A percentile compares a stretch with the other conserved stretches of the same genome.
Conservation (phyloP, 148 eudicot genomes). For the Fagopyrum tataricum region DNA sequence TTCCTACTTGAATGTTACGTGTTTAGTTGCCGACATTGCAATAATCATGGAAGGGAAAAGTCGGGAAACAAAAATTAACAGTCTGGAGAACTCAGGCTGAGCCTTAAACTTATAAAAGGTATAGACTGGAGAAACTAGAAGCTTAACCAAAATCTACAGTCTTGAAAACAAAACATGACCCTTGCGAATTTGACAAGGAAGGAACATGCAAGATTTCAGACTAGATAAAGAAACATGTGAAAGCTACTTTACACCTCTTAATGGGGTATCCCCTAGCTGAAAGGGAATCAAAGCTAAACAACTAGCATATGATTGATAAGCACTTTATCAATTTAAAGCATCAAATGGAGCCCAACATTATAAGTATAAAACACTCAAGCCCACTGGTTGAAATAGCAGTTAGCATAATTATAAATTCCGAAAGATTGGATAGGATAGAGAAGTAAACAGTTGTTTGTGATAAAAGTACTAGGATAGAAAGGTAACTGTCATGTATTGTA, state of each 20-base stretch:
- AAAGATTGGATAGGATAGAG: background rate
- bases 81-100: background rate
- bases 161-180: background rate
- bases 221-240: background rate
- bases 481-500: background rate
- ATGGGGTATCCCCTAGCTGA: background rate
- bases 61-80: background rate
- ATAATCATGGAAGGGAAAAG: conserved; percentile 1
- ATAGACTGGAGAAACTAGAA: background rate
- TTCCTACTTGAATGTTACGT: background rate
- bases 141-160: background rate
- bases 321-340: background rate
- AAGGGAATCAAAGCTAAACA: conserved; percentile 8
- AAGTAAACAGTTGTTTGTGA: background rate
- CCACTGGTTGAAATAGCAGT: background rate
- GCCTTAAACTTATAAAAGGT: no score
- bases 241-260: conserved; percentile 4
- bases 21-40: background rate
- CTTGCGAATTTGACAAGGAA: background rate
- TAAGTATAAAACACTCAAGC: background rate
- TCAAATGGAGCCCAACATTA: background rate
- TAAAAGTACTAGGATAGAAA: background rate
- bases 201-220: conserved; percentile 4
- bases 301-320: conserved; percentile 3
- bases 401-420: conserved; percentile 4